Evolutionary conservation across 129 eudicot genomes (phyloP).

Genomic region (Centrapalus pauciflorus): DNA sequence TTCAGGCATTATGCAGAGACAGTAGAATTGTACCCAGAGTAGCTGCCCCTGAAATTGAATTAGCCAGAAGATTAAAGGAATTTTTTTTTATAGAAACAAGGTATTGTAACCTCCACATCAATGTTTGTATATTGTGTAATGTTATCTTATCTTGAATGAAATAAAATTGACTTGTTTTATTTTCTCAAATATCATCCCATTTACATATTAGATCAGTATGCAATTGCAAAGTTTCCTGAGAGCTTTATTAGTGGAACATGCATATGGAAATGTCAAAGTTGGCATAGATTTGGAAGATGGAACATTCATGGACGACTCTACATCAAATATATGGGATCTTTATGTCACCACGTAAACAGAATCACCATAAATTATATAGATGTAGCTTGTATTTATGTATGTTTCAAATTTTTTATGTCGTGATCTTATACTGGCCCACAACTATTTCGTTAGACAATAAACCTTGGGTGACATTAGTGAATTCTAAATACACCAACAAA

Average conservation of each 20-base stretch:
- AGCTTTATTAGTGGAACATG: constrained; percentile 85
- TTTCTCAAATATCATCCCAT: background rate
- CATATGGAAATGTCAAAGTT: constrained; percentile 78
- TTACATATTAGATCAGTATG: constrained; percentile 91
- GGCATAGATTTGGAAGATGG: constrained; percentile 88
- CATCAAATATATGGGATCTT: constrained; percentile 82
- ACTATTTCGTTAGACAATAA: too few relatives aligned
- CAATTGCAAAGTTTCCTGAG: constrained; percentile 88
- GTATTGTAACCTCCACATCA: constrained; percentile 29
- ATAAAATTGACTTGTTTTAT: background rate
- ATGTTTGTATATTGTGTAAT: background rate
- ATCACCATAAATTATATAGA: background rate
- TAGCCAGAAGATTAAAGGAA: constrained; percentile 84
- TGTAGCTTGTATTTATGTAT: background rate
- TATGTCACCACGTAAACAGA: constrained; percentile 67
- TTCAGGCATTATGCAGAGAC: constrained; percentile 94
- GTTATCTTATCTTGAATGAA: background rate
- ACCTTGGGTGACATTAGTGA: too few relatives aligned
- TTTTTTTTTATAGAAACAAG: constrained; percentile 85
- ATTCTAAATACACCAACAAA: too few relatives aligned
- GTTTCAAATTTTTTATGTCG: too few relatives aligned
- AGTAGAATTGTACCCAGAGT: constrained; percentile 93
- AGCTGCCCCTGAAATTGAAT: constrained; percentile 93
- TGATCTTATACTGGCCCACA: too few relatives aligned
- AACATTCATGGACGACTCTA: constrained; percentile 62